Conservation (phyloP, 768 basidiomycete genomes). For the Mycena maculata region DNA sequence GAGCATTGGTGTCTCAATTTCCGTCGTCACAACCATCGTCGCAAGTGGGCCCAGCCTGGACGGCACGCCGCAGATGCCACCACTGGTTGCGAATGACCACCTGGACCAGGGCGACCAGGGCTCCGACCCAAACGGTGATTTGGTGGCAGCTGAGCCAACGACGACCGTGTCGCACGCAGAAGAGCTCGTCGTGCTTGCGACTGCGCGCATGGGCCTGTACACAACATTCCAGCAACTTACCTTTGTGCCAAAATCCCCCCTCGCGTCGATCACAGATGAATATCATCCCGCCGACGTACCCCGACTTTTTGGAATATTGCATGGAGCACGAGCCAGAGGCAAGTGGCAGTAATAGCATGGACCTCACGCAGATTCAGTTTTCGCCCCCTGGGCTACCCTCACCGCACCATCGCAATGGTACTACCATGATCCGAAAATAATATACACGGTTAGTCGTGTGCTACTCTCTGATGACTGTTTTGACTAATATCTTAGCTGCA, state of each 20-base stretch:
- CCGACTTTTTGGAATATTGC: constrained; percentile 79
- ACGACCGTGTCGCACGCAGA: constrained; percentile 63
- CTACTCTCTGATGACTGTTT: not conserved
- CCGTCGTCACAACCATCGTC: constrained; percentile 52
- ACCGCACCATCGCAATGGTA: constrained; percentile 81
- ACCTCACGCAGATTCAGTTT: constrained; percentile 73
- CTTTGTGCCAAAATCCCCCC: constrained; percentile 89
- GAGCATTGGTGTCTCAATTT: constrained; percentile 69
- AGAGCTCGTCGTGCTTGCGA: constrained; percentile 74
- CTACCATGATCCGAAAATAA: constrained; percentile 84
- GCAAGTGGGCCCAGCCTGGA: constrained; percentile 49
- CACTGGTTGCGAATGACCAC: constrained; percentile 56
- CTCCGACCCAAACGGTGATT: constrained; percentile 38
- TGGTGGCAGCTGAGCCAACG: constrained; percentile 47
- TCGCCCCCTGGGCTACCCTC: constrained; percentile 83
- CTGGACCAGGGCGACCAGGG: constrained; percentile 51
- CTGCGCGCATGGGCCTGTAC: constrained; percentile 83
- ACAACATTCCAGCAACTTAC: constrained; percentile 94
- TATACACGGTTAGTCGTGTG: constrained; percentile 71
- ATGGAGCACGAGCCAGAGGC: constrained; percentile 71
- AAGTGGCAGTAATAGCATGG: constrained; percentile 52
- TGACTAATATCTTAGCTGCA: no score
- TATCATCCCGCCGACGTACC: constrained; percentile 94
- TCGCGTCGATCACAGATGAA: constrained; percentile 88
- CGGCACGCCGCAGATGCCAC: constrained; percentile 48